Percentiles rank a stretch among this genome's conserved stretches.
phyloP scores from a whole-genome alignment of 306 rosid species.

The Lathyrus aphaca region DNA sequence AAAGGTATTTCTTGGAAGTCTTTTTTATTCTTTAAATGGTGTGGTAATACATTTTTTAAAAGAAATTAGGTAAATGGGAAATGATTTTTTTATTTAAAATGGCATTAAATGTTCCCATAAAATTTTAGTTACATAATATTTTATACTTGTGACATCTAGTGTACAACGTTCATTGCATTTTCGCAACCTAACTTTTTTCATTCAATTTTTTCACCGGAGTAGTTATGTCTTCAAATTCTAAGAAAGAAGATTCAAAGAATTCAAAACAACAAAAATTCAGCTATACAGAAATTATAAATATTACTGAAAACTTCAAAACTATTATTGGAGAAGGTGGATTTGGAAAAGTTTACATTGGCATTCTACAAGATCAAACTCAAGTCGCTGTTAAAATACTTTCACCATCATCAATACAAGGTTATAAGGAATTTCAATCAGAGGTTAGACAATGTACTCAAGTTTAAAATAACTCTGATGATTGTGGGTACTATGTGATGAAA shows the following conservation, averaged over 20 bases:
- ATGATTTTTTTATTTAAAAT: no score
- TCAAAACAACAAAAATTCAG: slow-evolving; percentile 34
- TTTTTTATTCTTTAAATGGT: no score
- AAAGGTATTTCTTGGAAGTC: not conserved
- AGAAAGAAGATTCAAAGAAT: not conserved
- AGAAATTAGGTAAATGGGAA: no score
- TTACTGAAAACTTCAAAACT: slow-evolving; percentile 46
- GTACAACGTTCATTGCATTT: no score
- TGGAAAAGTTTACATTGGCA: slow-evolving; percentile 49
- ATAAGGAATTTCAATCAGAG: slow-evolving; percentile 46
- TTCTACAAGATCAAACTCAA: slow-evolving; percentile 31
- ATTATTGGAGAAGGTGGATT: slow-evolving; percentile 57
- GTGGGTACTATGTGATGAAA: no score
- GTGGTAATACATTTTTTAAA: no score
- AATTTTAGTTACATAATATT: no score
- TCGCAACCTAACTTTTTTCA: no score
- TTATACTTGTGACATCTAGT: no score
- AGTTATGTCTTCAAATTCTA: not conserved
- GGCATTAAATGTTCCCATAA: no score
- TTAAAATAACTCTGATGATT: no score
- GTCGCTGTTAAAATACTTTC: slow-evolving; percentile 59
- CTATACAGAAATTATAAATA: slow-evolving; percentile 36
- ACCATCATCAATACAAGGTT: slow-evolving; percentile 46
- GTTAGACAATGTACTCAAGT: slow-evolving; percentile 4
- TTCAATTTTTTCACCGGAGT: no score